A percentile compares a stretch with the other conserved stretches of the same genome.
phyloP scores from a whole-genome alignment of 2,329 filamentous ascomycete species.

The Pseudonectria foliicola region DNA sequence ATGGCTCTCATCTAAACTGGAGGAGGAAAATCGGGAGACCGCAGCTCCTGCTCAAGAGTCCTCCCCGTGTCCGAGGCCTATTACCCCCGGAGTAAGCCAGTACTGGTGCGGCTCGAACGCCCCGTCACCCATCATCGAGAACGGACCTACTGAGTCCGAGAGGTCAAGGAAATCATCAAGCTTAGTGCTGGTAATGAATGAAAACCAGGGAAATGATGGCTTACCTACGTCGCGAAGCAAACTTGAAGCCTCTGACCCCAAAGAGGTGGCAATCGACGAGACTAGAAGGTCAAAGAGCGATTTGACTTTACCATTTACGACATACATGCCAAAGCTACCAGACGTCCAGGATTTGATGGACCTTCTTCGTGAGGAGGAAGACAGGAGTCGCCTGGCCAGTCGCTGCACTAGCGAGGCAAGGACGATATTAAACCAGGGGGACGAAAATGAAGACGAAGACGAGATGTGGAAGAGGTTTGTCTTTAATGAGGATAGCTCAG shows the following conservation, averaged over 20 bases:
- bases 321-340: constrained; percentile 1
- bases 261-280: background rate
- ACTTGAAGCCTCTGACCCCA: background rate
- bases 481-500: constrained; percentile 14
- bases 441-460: constrained; percentile 12
- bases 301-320: constrained; percentile 2
- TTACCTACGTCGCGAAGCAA: no score
- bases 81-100: constrained; percentile 13
- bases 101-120: constrained; percentile 8
- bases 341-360: constrained; percentile 16
- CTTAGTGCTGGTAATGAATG: no score
- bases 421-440: background rate
- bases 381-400: background rate
- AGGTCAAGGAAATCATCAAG: background rate
- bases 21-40: background rate
- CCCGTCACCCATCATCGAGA: background rate
- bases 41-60: background rate
- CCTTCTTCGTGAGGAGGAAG: constrained; percentile 11
- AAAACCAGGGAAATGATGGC: background rate
- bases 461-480: constrained; percentile 25
- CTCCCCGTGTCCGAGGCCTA: background rate
- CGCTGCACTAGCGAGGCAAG: background rate
- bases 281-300: constrained; percentile 1
- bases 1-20: constrained; percentile 11
- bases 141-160: background rate